Base-by-base conservation (phyloP, 2,329 filamentous ascomycete genomes). In the Alternaria sp. region DNA sequence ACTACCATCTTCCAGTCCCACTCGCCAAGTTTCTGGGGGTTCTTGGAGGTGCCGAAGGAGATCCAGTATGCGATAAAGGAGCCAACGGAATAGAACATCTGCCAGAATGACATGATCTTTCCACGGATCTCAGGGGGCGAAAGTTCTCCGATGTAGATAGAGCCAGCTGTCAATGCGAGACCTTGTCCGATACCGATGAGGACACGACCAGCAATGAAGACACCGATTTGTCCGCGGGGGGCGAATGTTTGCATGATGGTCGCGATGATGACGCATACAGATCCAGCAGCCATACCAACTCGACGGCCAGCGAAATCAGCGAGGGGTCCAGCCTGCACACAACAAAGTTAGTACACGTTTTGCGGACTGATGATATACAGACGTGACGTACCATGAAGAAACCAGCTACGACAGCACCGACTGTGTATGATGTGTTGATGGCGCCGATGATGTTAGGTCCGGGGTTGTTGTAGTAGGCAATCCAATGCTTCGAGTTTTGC, bases 1-100 rank as follows among this genome's bases (percentile, higher is more conserved):
- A 92, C 87, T 14, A 92, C 88, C 82, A 91, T 87, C 71, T 86
- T 87, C 90, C 90, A 92, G 78, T 92, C 89, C 90, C 90, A 92
- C 69, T 92, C 83, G 43, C 90, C 90, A 6, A 92, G 84, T 45
- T 70, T 81, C 45, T 80, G 70, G 46, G 82, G 81, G 77, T 90
- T 81, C 72, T 87, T 83, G 37, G 84, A 84, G 75, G 87, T 88
- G 15, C 85, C 89, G 69, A 86, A 92, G 75, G 88, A 89, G 74
- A 91, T 87, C 89, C 84, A 86, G 81, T 77, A 79, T 55, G 87
- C 88, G 68, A 90, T 87, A 78, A 90, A 90, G 14, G 84, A 86
- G 5, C 88, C 89, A 25, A 90, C 89, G 2, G 71, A 87, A 79
- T 89, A 91, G 80, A 89, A 89, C 77, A 89, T 78, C 71, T 90